Percentiles rank a stretch among this genome's conserved stretches.
Conservation (phyloP, 495 filamentous ascomycete species). For the Neurospora sp. region DNA sequence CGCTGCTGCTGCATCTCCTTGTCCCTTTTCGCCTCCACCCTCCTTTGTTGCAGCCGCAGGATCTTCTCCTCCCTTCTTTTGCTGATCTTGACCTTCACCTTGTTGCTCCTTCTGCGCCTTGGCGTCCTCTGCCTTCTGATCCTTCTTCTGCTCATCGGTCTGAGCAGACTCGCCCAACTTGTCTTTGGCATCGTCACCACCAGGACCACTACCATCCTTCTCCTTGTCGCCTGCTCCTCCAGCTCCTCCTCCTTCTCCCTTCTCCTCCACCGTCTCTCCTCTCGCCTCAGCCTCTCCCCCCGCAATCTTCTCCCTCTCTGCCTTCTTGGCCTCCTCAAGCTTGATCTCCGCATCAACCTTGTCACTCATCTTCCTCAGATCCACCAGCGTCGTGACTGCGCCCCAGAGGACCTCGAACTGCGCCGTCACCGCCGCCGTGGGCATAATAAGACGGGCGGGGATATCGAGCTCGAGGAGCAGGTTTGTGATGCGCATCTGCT, state of each 20-base stretch:
- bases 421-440: constrained; percentile 67
- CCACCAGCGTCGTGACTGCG: constrained; percentile 64
- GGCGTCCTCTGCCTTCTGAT: not conserved
- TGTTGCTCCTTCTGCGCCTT: not conserved
- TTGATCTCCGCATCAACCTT: constrained; percentile 78
- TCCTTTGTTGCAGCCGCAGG: not conserved
- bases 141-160: constrained; percentile 6
- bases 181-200: not conserved
- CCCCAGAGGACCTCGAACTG: constrained; percentile 72
- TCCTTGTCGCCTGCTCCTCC: not conserved
- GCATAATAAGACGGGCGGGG: constrained; percentile 69
- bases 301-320: constrained; percentile 44
- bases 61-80: not conserved
- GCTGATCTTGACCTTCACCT: not conserved
- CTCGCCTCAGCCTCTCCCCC: constrained; percentile 12
- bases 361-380: constrained; percentile 72
- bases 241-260: not conserved
- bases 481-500: constrained; percentile 68
- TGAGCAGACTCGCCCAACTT: constrained; percentile 2
- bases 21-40: not conserved
- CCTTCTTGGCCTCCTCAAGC: constrained; percentile 54
- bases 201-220: not conserved
- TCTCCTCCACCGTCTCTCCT: constrained; percentile 3
- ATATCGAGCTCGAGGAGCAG: constrained; percentile 73
- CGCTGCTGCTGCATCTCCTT: not conserved